phyloP scores from a whole-genome alignment of 1,139 yeast genomes.

The Hansenula sp. region DNA sequence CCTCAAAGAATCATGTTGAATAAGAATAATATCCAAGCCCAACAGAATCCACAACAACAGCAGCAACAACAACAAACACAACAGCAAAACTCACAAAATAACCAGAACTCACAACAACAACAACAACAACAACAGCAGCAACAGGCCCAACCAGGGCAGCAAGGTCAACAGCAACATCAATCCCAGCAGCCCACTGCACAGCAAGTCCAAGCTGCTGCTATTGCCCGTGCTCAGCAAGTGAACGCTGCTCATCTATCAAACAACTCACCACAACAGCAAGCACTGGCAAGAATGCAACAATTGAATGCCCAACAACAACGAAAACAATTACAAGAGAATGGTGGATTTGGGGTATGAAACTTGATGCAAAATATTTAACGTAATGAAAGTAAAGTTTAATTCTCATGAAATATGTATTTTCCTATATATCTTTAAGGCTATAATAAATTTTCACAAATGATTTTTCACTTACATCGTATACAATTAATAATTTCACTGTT shows the following conservation, averaged over 20 bases:
- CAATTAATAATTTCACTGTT: too few relatives aligned
- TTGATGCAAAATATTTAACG: too few relatives aligned
- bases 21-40: constrained; percentile 24
- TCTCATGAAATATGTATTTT: background rate
- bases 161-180: constrained; percentile 17
- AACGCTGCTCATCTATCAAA: background rate
- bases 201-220: constrained; percentile 16
- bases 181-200: background rate
- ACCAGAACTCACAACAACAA: constrained; percentile 16
- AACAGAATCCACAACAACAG: constrained; percentile 30
- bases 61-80: constrained; percentile 26
- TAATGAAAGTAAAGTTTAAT: background rate
- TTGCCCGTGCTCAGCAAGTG: background rate
- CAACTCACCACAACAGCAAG: constrained; percentile 5
- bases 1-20: constrained; percentile 40
- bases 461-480: too few relatives aligned
- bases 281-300: constrained; percentile 2
- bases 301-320: constrained; percentile 3
- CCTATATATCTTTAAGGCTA: too few relatives aligned
- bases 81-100: too few relatives aligned
- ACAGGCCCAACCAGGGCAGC: constrained; percentile 39
- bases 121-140: constrained; percentile 10
- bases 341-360: background rate
- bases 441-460: background rate
- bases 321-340: background rate